Evolutionary conservation across 305 asterid genomes (phyloP).

Genomic region (Fraxinus floribunda): DNA sequence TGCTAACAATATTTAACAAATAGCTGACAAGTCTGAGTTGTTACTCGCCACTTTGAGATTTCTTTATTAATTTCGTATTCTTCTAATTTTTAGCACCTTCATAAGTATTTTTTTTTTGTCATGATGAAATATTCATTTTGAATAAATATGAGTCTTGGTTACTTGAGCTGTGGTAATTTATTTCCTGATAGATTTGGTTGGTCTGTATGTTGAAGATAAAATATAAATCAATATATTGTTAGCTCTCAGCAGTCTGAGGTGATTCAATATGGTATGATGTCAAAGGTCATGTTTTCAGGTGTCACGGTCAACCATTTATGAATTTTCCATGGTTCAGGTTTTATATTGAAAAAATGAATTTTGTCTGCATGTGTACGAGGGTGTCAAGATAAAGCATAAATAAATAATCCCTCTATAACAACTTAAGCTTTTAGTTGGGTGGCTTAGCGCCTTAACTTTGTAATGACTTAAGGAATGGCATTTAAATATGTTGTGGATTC

Average conservation of each 20-base stretch:
- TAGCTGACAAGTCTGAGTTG: conserved; percentile 1
- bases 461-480: not conserved
- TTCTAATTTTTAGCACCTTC: conserved; percentile 1
- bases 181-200: conserved; percentile 8
- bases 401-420: not conserved
- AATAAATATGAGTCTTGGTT: not conserved
- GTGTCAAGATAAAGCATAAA: not conserved
- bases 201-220: not conserved
- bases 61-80: not conserved
- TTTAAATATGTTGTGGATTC: not conserved
- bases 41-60: not conserved
- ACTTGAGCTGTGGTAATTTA: not conserved
- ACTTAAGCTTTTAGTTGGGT: not conserved
- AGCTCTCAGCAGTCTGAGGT: not conserved
- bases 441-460: not conserved
- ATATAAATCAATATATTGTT: not conserved
- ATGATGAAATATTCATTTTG: not conserved
- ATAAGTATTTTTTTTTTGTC: not conserved
- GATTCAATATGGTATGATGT: not conserved
- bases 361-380: not conserved
- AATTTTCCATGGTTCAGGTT: not conserved
- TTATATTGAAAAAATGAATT: not conserved
- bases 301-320: not conserved
- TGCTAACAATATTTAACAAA: not conserved
- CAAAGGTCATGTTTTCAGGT: not conserved